Evolutionary conservation across 179 eudicot species (phyloP), one percentile per base, ranked within the genome.

Genomic region (Silene coronaria): DNA sequence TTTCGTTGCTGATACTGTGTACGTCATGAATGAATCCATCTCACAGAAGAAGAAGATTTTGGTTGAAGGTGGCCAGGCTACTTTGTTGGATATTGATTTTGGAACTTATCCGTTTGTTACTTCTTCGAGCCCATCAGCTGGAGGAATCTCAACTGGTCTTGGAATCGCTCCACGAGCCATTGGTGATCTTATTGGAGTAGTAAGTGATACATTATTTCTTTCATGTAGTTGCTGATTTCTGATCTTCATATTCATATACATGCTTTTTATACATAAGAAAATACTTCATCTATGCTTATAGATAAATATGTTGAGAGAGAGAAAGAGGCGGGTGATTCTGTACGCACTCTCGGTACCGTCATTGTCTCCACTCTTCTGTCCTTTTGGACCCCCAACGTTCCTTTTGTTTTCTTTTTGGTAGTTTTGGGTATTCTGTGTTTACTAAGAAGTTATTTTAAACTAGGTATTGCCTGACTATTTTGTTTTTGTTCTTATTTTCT

Each of bases 61-160:
- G 78, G 93, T 95, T 64, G 99, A 95, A 87, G 99, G 99, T 80
- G 99, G 97, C 68, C 97, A 95, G 82, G 97, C 99, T 27, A 95
- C 97, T 71, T 91, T 95, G 99, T 72, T 92, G 80, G 99, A 95
- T 77, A 83, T 95, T 73, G 99, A 95, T 72, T 95, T 95, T 83
- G 99, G 99, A 73, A 95, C 99, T 23, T 95, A 95, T 70, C 99
- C 97, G 2, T 95, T 90, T 46, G 99, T 95, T n/a, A 95, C 99
- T 66, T 95, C 99, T 32, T 95, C 97, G 28, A 92, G 97, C 80
- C 99, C 99, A 45, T 95, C 99, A 34, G 99, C 97, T 59, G 97
- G 99, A 81, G 99, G 99, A 42, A 95, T 95, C 69, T 95, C 97
- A 82, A 92, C 95, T 53, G 99, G 99, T 79, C 97, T 92, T 85